Conservation (phyloP, 2,329 filamentous ascomycete genomes). For the Cytospora paraplurivora region DNA sequence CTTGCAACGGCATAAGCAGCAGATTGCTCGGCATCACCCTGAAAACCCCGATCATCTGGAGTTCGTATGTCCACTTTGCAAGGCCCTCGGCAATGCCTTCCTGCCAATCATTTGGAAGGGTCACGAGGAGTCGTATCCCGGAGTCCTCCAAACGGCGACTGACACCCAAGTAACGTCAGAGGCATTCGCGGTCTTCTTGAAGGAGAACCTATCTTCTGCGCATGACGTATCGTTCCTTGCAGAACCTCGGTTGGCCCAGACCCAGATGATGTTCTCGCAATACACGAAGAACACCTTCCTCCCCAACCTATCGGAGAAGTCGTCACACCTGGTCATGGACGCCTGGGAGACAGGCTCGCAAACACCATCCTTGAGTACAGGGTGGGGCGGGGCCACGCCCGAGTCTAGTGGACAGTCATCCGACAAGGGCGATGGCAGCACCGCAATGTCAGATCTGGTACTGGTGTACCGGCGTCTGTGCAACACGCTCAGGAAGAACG, state of each 20-base stretch:
- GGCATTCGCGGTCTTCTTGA: conserved; percentile 67
- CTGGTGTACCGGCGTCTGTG: conserved; percentile 62
- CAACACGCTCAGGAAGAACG: conserved; percentile 60
- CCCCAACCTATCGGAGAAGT: conserved; percentile 44
- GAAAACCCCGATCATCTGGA: conserved; percentile 79
- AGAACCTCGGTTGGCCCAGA: not conserved
- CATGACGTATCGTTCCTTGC: not conserved
- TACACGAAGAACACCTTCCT: conserved; percentile 45
- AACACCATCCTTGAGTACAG: conserved; percentile 42
- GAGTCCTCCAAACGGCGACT: conserved; percentile 62
- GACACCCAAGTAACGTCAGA: conserved; percentile 34
- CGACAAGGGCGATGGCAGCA: conserved; percentile 32
- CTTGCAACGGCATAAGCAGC: conserved; percentile 79
- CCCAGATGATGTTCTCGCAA: conserved; percentile 41
- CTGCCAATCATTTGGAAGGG: conserved; percentile 94
- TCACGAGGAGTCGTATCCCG: conserved; percentile 80
- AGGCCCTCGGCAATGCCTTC: conserved; percentile 93
- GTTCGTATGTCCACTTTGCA: conserved; percentile 95
- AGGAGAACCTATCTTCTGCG: conserved; percentile 24
- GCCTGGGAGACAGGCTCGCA: conserved; percentile 46
- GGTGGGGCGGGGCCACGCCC: conserved; percentile 43
- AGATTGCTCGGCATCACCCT: conserved; percentile 92
- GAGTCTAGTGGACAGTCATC: conserved; percentile 39
- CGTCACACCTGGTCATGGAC: conserved; percentile 41
- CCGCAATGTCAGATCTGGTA: conserved; percentile 56